A percentile compares a stretch with the other conserved stretches of the same genome.
Conservation (phyloP, 495 filamentous ascomycete genomes). For the Penicillium riverlandense region DNA sequence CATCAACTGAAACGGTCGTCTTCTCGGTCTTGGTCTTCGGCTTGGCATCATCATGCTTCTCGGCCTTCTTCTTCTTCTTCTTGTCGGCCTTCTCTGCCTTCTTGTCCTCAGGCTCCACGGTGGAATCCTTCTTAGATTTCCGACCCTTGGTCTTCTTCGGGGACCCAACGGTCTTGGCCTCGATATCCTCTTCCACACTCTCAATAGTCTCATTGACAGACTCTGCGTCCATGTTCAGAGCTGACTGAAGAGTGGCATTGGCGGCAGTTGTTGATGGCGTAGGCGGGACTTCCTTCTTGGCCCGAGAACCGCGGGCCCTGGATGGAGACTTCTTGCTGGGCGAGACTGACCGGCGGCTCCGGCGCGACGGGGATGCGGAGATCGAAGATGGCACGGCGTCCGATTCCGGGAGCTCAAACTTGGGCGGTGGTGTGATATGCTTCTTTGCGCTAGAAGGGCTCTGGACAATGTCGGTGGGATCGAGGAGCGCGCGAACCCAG, state of each 20-base stretch:
- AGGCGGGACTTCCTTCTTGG: constrained; percentile 39
- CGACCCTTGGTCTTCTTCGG: constrained; percentile 26
- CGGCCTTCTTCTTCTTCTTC: constrained; percentile 42
- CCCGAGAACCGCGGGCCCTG: constrained; percentile 61
- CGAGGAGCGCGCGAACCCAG: constrained; percentile 87
- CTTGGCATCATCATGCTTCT: constrained; percentile 29
- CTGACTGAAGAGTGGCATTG: constrained; percentile 43
- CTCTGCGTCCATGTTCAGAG: constrained; percentile 34
- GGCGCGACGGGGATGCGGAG: constrained; percentile 34
- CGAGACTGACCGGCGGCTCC: constrained; percentile 50
- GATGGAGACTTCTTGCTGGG: constrained; percentile 62
- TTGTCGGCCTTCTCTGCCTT: constrained; percentile 22
- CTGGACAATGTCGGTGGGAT: constrained; percentile 61
- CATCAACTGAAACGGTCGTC: constrained; percentile 74
- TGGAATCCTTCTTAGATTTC: constrained; percentile 24
- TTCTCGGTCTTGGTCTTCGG: constrained; percentile 59
- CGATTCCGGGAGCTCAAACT: constrained; percentile 42
- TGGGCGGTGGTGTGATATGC: constrained; percentile 64
- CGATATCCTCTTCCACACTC: constrained; percentile 19
- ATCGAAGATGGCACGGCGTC: constrained; percentile 9
- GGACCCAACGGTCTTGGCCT: constrained; percentile 17
- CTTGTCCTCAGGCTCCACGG: constrained; percentile 18
- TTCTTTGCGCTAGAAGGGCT: constrained; percentile 52
- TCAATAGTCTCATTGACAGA: constrained; percentile 17
- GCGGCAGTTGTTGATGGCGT: constrained; percentile 39